Conservation (phyloP, 768 basidiomycete genomes). For the Phaeotremella fagi region DNA sequence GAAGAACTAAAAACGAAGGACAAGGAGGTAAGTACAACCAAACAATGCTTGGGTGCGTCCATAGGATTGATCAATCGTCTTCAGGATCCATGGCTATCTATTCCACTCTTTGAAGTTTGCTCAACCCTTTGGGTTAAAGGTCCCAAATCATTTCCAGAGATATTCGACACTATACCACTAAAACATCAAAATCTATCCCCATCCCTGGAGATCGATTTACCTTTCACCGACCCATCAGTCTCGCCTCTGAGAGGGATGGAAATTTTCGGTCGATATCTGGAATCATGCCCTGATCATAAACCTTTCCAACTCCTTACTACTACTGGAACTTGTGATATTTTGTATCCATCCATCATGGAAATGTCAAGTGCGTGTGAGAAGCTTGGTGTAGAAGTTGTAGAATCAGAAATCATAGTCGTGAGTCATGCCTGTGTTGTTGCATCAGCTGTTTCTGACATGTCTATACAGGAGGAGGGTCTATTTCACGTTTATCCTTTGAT, state of each 20-base stretch:
- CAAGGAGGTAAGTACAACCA: slow-evolving; percentile 2
- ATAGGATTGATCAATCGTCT: background rate
- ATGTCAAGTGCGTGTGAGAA: slow-evolving; percentile 6
- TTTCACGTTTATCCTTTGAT: slow-evolving; percentile 23
- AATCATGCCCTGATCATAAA: background rate
- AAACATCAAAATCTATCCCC: background rate
- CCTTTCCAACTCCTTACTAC: slow-evolving; percentile 4
- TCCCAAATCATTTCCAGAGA: background rate
- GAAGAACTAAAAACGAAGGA: slow-evolving; percentile 2
- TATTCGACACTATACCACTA: background rate
- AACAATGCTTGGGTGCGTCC: background rate
- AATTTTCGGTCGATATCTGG: slow-evolving; percentile 7
- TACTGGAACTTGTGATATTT: slow-evolving; percentile 17
- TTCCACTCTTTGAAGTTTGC: background rate
- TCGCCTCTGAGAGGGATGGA: slow-evolving; percentile 12
- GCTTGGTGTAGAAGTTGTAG: slow-evolving; percentile 6
- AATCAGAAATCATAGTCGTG: slow-evolving; percentile 12
- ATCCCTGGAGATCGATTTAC: background rate
- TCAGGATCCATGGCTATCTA: background rate
- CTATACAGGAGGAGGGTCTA: slow-evolving; percentile 14
- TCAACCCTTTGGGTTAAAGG: background rate
- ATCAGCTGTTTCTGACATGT: background rate
- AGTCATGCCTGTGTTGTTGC: background rate
- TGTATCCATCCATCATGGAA: background rate
- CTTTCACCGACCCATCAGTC: slow-evolving; percentile 1